Base-by-base conservation (phyloP, 768 basidiomycete genomes). In the Rhodosporidiobolus sp. region DNA sequence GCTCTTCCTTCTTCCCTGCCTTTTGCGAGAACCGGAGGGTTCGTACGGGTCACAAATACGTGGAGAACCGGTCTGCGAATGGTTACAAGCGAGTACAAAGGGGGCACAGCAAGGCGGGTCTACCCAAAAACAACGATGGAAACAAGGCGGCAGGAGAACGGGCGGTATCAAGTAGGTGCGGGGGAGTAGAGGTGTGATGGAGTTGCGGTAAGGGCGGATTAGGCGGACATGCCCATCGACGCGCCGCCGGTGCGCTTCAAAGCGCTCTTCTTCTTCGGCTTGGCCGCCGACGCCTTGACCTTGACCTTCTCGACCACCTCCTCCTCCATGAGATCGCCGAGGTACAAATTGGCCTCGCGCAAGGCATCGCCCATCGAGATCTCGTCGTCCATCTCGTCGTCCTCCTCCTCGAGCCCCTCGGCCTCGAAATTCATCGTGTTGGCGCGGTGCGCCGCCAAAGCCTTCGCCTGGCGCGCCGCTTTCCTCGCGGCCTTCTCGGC, bases 401-500 rank as follows among this genome's bases (percentile, higher is more conserved):
- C 72, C 63, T 75, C 76, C 43, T 66, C 69, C 28, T 71, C 69
- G 56, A 59, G 57, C 64, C 52, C 74, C 10, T 43, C 64, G 30
- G 63, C 67, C 32, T 32, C 74, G 68, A 76, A 76, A 53, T 65
- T 69, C 56, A 78, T 66, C 17, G 57, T 57, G 43, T 63, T 63
- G n/a, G 63, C 52, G 49, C 69, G 70, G 57, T 53, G 67, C 32
- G 55, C 73, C 43, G 67, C 59, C 53, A 54, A 58, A 50, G 54
- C 72, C 46, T 65, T 43, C 11, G 55, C 58, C 62, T 74, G 70
- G 5, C 73, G 67, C 22, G 56, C 68, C 26, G 74, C 74, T 70
- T 79, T 76, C 70, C 76, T 72, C 58, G 71, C 72, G 56, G 76
- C 77, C 38, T 72, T 65, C 20, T 65, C 75, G 26, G 60, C 52